These are phyloP conservation scores for Boletales sp. DNA, from an alignment of 768 basidiomycete species.

Conservation along the genomic window DNA sequence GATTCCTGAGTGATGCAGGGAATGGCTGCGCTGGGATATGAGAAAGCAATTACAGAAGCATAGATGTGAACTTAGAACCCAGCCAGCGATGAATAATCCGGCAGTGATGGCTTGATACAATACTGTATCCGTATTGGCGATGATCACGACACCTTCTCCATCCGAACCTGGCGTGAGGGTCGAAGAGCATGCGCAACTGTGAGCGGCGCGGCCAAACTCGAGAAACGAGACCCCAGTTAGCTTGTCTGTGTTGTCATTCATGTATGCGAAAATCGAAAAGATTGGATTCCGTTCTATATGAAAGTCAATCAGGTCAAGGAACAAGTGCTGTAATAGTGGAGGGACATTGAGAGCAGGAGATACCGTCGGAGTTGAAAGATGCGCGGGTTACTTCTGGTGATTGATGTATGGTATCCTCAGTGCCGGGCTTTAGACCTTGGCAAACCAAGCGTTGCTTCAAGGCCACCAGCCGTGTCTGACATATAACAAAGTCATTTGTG, in stretches of 20 bases:
- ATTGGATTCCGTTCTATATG: constrained; percentile 15
- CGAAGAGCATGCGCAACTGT: constrained; percentile 25
- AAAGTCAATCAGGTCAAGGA: constrained; percentile 23
- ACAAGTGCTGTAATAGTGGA: constrained; percentile 14
- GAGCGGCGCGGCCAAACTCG: constrained; percentile 29
- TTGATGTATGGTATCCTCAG: too few relatives aligned
- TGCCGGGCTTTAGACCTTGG: too few relatives aligned
- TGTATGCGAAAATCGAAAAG: constrained; percentile 13
- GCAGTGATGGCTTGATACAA: constrained; percentile 25
- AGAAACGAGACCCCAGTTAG: constrained; percentile 15
- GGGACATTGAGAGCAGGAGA: not conserved
- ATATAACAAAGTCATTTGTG: too few relatives aligned
- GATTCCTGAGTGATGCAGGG: constrained; percentile 19
- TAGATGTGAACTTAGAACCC: not conserved
- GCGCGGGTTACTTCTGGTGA: too few relatives aligned
- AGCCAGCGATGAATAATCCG: constrained; percentile 15
- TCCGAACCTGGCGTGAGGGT: constrained; percentile 14
- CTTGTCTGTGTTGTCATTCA: constrained; percentile 7
- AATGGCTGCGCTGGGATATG: constrained; percentile 18
- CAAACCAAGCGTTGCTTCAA: too few relatives aligned
- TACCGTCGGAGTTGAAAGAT: not conserved
- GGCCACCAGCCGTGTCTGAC: too few relatives aligned
- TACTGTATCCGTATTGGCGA: constrained; percentile 30
- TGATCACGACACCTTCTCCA: constrained; percentile 28
- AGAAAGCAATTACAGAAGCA: constrained; percentile 7